Evolutionary conservation across 192 early-diverging fungal species (phyloP).

Genomic region (Funneliformis geosporum): DNA sequence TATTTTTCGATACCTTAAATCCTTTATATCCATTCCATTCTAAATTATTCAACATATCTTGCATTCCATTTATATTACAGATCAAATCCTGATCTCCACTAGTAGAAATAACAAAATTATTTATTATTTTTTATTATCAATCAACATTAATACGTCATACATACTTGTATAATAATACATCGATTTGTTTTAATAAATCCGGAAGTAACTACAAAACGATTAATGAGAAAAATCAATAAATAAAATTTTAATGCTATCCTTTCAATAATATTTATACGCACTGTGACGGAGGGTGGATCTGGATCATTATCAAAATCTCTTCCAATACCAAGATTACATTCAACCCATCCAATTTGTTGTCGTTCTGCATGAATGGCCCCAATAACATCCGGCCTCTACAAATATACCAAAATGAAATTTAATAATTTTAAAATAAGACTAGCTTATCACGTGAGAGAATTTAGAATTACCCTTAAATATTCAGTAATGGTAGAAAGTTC

Average conservation of each 20-base stretch:
- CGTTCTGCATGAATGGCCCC: constrained; percentile 56
- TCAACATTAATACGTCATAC: background rate
- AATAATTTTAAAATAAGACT: background rate
- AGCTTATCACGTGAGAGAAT: background rate
- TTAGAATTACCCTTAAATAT: constrained; percentile 55
- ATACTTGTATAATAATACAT: constrained; percentile 67
- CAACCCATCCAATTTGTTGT: constrained; percentile 53
- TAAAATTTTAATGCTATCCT: background rate
- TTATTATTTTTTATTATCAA: background rate
- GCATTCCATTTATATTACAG: constrained; percentile 75
- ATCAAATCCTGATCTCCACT: constrained; percentile 82
- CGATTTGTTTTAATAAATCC: constrained; percentile 53
- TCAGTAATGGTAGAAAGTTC: constrained; percentile 47
- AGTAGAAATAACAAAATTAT: background rate
- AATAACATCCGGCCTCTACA: constrained; percentile 53
- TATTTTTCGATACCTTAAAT: constrained; percentile 49
- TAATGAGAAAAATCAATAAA: background rate
- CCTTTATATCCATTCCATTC: constrained; percentile 66
- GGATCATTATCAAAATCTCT: constrained; percentile 47
- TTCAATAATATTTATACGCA: constrained; percentile 39
- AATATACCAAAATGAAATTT: background rate
- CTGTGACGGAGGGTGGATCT: constrained; percentile 58
- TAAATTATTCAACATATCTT: constrained; percentile 66
- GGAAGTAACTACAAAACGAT: constrained; percentile 58
- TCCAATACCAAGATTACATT: constrained; percentile 60